phyloP scores from a whole-genome alignment of 306 rosid genomes.

The Albizia julibrissin region DNA sequence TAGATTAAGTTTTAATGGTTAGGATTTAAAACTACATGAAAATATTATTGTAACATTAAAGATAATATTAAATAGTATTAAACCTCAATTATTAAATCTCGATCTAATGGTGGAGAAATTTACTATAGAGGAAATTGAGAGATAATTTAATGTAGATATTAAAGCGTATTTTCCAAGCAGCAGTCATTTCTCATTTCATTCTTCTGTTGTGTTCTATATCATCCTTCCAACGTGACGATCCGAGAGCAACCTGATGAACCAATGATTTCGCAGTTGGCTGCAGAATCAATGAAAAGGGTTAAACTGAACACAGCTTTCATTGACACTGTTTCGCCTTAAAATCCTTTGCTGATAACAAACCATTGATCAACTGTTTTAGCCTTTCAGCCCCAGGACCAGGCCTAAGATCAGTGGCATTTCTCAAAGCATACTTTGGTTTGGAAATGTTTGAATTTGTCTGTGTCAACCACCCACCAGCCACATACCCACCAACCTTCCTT shows the following conservation, averaged over 20 bases:
- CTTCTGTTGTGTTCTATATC: conserved; percentile 34
- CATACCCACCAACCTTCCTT: conserved; percentile 40
- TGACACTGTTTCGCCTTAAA: conserved; percentile 47
- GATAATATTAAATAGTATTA: no score
- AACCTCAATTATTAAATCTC: no score
- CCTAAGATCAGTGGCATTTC: conserved; percentile 45
- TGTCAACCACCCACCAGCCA: conserved; percentile 49
- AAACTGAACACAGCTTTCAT: conserved; percentile 22
- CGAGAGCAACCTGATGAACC: conserved; percentile 29
- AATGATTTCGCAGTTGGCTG: conserved; percentile 29
- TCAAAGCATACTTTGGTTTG: conserved; percentile 22
- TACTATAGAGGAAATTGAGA: no score
- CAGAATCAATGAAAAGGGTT: conserved; percentile 22
- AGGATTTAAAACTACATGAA: no score
- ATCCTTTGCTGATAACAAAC: conserved; percentile 46
- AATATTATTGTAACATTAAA: no score
- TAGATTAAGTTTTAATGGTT: no score
- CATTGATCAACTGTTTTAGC: conserved; percentile 44
- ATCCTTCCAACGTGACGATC: conserved; percentile 32
- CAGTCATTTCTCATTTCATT: conserved; percentile 15
- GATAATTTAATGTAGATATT: no score
- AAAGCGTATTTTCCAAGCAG: conserved; percentile 33
- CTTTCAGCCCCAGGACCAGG: conserved; percentile 55
- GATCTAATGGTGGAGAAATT: no score
- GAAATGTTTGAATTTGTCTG: conserved; percentile 36